Conservation (phyloP, 1,284 basidiomycete species). For the Rhodotorula sp. region DNA sequence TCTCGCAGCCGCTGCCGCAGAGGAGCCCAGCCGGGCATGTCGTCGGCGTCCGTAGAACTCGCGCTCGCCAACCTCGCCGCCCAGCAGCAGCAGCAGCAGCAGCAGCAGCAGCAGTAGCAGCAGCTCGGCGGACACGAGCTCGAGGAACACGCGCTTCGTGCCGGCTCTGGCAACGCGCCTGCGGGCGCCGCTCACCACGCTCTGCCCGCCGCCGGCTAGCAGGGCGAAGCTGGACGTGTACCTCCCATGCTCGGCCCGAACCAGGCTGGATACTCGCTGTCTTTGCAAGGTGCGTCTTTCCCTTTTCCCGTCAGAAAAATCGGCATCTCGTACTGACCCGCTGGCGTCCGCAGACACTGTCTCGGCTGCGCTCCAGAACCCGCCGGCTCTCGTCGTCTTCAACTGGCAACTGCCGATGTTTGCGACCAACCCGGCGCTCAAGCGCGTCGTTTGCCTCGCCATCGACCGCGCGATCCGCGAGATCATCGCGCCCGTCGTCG, state of each 20-base stretch:
- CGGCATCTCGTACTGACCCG: not conserved
- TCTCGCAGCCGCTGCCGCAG: constrained; percentile 3
- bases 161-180: constrained; percentile 3
- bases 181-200: constrained; percentile 27
- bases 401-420: constrained; percentile 62
- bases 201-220: constrained; percentile 27
- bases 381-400: constrained; percentile 74
- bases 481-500: constrained; percentile 90
- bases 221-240: constrained; percentile 20
- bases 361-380: constrained; percentile 66
- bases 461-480: constrained; percentile 94
- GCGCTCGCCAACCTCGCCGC: constrained; percentile 59
- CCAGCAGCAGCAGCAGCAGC: constrained; percentile 65
- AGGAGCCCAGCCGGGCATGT: constrained; percentile 7
- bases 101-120: constrained; percentile 56
- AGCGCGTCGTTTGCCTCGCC: constrained; percentile 85
- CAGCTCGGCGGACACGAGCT: constrained; percentile 64
- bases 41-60: constrained; percentile 55
- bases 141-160: constrained; percentile 23
- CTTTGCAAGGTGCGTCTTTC: constrained; percentile 37
- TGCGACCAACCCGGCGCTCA: constrained; percentile 76
- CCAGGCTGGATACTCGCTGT: constrained; percentile 44
- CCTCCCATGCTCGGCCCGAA: constrained; percentile 37
- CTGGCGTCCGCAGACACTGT: constrained; percentile 51
- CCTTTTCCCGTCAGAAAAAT: no score